Evolutionary conservation across 306 rosid species (phyloP), one percentile per base, ranked within the genome.

Genomic region (Dryas alaskensis): DNA sequence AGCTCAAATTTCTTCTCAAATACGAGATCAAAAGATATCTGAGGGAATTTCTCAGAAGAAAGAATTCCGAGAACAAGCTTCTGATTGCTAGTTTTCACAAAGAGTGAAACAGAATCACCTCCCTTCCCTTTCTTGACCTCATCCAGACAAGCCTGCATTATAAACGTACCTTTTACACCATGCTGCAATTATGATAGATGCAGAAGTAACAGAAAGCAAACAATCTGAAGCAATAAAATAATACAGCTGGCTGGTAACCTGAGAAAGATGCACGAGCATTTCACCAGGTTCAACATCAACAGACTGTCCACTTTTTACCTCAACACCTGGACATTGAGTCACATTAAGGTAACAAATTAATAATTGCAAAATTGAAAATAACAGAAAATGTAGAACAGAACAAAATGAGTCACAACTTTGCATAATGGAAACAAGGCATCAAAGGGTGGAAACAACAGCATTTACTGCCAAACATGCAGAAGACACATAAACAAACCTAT

Each of bases 1-100:
- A 91, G 78, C 88, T 84, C 86, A 77, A 91, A 89, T 60, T 82
- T 76, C 83, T 83, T 80, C 59, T 80, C 86, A 72, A 89, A 91
- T 47, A 86, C 64, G 72, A 91, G 80, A 80, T 87, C 94, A 54
- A 86, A 79, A 50, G 85, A 81, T 66, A 87, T 65, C 75, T 83
- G 95, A 5, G 92, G 92, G 58, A 81, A 65, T 14, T 89, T 89
- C 5, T 83, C 88, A 19, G 76, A 49, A 69, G 94, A 86, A 49
- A 89, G 90, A 37, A 74, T 83, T 67, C 91, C 95, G 67, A 91
- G 54, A 65, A 53, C 87, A 81, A 85, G 86, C 80, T 84, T 91
- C 78, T 84, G 80, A 71, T 80, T 65, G 48, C 54, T 86, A 44
- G 72, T 65, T 70, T 89, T 89, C 50, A 79, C 89, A 78, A 73